phyloP scores from a whole-genome alignment of 306 rosid species.

The Phaseolus lunatus region DNA sequence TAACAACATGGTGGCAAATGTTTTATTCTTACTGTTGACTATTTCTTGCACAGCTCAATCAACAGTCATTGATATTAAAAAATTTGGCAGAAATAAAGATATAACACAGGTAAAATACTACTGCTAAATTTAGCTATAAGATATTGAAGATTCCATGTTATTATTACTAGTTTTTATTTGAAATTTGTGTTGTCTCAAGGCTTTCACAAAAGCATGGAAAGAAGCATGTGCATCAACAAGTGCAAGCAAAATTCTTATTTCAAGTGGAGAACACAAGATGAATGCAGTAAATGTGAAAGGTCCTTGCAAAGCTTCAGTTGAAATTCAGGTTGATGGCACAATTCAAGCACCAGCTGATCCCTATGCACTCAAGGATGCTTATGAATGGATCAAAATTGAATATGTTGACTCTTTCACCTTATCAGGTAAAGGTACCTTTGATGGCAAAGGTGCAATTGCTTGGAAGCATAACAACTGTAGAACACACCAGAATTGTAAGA shows the following conservation, averaged over 20 bases:
- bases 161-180: not conserved
- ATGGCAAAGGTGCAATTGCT: not conserved
- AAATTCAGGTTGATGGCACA: not conserved
- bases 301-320: not conserved
- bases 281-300: not conserved
- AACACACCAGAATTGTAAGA: not conserved
- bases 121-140: not conserved
- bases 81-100: not conserved
- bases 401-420: not conserved
- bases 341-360: not conserved
- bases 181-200: not conserved
- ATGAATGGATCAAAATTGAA: not conserved
- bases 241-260: not conserved
- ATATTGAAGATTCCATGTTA: not conserved
- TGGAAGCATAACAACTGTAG: not conserved
- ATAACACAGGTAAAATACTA: not conserved
- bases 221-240: not conserved
- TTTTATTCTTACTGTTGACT: not conserved
- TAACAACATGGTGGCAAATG: not conserved
- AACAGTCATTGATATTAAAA: not conserved
- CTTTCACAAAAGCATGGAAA: not conserved
- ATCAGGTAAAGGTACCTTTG: not conserved
- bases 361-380: not conserved
- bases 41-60: not conserved
- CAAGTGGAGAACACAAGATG: not conserved